These are phyloP conservation scores for Mycena sp. DNA, from an alignment of 1,284 basidiomycete species.

Conservation along the genomic window DNA sequence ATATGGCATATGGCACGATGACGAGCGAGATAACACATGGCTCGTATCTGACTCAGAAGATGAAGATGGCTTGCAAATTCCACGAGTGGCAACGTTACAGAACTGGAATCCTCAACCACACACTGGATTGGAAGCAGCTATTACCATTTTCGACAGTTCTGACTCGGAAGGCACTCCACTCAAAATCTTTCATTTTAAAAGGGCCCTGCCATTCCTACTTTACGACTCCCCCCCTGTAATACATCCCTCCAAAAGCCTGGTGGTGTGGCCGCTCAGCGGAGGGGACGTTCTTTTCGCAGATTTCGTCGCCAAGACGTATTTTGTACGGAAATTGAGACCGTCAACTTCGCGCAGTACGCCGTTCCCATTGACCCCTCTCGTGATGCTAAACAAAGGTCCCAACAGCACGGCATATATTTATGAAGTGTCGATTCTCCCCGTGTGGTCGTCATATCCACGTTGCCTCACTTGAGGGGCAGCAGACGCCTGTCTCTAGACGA, in stretches of 20 bases:
- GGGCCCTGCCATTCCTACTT: slow-evolving; percentile 37
- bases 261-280: slow-evolving; percentile 45
- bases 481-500: background rate
- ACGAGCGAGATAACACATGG: background rate
- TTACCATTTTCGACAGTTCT: background rate
- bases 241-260: slow-evolving; percentile 42
- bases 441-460: slow-evolving; percentile 44
- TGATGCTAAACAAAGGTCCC: background rate
- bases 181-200: slow-evolving; percentile 37
- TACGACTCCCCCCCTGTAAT: slow-evolving; percentile 45
- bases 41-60: background rate
- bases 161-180: slow-evolving; percentile 3
- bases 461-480: slow-evolving; percentile 37
- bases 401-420: slow-evolving; percentile 42
- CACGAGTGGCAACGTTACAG: background rate
- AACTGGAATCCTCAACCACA: background rate
- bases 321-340: slow-evolving; percentile 43
- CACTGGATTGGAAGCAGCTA: background rate
- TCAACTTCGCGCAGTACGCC: slow-evolving; percentile 42
- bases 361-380: background rate
- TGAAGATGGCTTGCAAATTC: background rate
- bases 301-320: slow-evolving; percentile 43
- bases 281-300: slow-evolving; percentile 47
- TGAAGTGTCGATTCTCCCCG: slow-evolving; percentile 45
- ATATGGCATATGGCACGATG: background rate